Conservation (phyloP, 23 red algal species). For the Gracilaria caudata region DNA sequence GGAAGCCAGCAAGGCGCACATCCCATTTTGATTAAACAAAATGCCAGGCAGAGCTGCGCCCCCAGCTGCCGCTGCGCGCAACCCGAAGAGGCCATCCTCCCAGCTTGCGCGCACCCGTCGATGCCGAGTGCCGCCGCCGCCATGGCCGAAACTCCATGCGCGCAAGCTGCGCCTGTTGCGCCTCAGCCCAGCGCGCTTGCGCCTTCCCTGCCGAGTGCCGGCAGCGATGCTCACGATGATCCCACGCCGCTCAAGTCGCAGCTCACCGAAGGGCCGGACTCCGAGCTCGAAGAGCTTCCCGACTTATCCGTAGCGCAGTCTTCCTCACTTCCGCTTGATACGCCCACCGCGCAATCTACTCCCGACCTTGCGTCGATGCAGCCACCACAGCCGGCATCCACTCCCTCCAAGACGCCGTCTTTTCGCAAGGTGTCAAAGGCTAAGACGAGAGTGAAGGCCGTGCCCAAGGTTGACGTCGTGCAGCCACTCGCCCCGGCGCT, state of each 20-base stretch:
- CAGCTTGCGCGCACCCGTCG: not conserved
- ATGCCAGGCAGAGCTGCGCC: not conserved
- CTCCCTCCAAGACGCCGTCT: not conserved
- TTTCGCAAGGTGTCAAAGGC: not conserved
- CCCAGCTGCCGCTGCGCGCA: not conserved
- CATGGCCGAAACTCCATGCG: constrained; percentile 29
- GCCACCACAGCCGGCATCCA: not conserved
- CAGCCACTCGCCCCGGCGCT: constrained; percentile 30
- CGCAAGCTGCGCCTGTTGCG: constrained; percentile 6
- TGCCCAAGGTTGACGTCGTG: not conserved
- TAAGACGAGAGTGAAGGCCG: not conserved
- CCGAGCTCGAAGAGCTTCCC: not conserved
- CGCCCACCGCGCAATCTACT: not conserved
- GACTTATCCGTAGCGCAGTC: not conserved
- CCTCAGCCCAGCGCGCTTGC: not conserved
- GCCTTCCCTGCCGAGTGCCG: not conserved
- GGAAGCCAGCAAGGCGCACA: not conserved
- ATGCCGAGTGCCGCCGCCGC: constrained; percentile 22
- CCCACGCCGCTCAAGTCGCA: not conserved
- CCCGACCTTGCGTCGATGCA: not conserved
- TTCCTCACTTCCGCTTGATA: not conserved
- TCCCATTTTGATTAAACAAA: not conserved
- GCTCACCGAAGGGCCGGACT: not conserved
- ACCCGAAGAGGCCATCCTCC: not conserved
- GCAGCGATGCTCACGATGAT: not conserved